A percentile compares a stretch with the other conserved stretches of the same genome.
Evolutionary conservation across 2,329 filamentous ascomycete genomes (phyloP).

Genomic region (Calcarisporium arbuscula): DNA sequence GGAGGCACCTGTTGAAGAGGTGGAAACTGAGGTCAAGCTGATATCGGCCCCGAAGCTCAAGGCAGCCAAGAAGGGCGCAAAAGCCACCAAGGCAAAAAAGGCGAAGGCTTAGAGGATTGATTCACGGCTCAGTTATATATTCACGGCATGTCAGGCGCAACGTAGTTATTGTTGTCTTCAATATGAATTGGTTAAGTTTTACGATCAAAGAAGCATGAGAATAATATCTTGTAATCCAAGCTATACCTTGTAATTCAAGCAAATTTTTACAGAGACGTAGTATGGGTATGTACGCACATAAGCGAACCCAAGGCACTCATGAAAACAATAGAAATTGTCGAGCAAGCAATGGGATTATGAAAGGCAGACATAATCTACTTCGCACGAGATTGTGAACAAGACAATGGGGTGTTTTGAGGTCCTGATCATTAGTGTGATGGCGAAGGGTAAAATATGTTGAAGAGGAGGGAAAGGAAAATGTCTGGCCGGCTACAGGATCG

Average conservation of each 20-base stretch:
- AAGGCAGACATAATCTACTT: slow-evolving; percentile 52
- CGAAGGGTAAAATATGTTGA: slow-evolving; percentile 43
- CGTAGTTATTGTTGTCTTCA: too few relatives aligned
- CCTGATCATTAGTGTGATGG: slow-evolving; percentile 29
- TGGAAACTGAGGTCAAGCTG: slow-evolving; percentile 17
- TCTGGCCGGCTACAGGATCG: too few relatives aligned
- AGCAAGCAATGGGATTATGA: slow-evolving; percentile 54
- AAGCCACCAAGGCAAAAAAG: slow-evolving; percentile 22
- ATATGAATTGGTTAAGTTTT: too few relatives aligned
- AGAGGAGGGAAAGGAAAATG: slow-evolving; percentile 27
- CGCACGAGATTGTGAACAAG: slow-evolving; percentile 39
- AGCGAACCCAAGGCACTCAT: slow-evolving; percentile 53
- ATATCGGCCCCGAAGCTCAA: slow-evolving; percentile 24
- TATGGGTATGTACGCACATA: slow-evolving; percentile 49
- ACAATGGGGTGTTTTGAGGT: slow-evolving; percentile 25
- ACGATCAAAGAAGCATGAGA: too few relatives aligned
- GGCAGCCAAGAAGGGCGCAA: slow-evolving; percentile 26
- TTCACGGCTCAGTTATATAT: slow-evolving; percentile 6
- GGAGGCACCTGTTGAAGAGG: slow-evolving; percentile 16
- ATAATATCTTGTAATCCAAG: too few relatives aligned
- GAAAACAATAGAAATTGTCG: slow-evolving; percentile 24
- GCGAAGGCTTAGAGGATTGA: slow-evolving; percentile 28
- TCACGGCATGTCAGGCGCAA: too few relatives aligned
- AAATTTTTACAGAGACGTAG: slow-evolving; percentile 7
- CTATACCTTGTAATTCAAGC: too few relatives aligned